Conservation (phyloP, 2,329 filamentous ascomycete species). For the Apiospora malaysiana region DNA sequence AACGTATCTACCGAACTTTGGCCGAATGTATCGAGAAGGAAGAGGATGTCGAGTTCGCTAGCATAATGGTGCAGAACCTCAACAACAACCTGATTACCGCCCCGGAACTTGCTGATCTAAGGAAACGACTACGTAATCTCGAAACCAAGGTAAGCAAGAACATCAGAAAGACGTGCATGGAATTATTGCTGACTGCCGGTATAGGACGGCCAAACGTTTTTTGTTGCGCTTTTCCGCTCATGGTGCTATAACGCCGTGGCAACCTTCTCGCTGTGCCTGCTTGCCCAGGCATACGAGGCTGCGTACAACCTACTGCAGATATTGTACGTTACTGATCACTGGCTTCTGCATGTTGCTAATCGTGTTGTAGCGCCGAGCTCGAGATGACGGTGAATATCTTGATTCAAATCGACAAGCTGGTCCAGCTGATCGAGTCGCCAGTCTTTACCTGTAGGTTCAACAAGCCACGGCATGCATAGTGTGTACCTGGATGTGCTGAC, state of each 20-base stretch:
- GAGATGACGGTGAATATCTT: constrained; percentile 99
- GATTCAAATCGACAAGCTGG: constrained; percentile 98
- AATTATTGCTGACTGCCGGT: constrained; percentile 23
- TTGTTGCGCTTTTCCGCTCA: constrained; percentile 90
- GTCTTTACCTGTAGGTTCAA: constrained; percentile 88
- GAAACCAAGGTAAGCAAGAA: constrained; percentile 72
- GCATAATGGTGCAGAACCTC: constrained; percentile 98
- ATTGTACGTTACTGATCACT: constrained; percentile 65
- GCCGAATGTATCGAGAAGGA: constrained; percentile 98
- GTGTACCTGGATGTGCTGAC: not conserved
- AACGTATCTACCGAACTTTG: constrained; percentile 93
- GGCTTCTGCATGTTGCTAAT: constrained; percentile 27
- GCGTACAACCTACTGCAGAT: constrained; percentile 96
- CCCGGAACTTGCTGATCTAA: constrained; percentile 87
- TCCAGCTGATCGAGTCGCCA: constrained; percentile 94
- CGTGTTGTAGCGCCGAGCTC: constrained; percentile 76
- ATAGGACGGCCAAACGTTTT: constrained; percentile 92
- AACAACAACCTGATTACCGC: constrained; percentile 99
- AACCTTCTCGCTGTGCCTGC: constrained; percentile 92
- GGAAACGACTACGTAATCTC: constrained; percentile 87
- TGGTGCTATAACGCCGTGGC: constrained; percentile 99
- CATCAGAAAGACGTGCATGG: too few relatives aligned
- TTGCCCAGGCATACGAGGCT: constrained; percentile 97
- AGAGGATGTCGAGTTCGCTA: constrained; percentile 97
- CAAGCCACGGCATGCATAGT: constrained; percentile 19